Percentiles rank a stretch among this genome's conserved stretches.
These are phyloP conservation scores for Coemansia sp. DNA, from an alignment of 192 early-diverging fungal species.

Conservation along the genomic window DNA sequence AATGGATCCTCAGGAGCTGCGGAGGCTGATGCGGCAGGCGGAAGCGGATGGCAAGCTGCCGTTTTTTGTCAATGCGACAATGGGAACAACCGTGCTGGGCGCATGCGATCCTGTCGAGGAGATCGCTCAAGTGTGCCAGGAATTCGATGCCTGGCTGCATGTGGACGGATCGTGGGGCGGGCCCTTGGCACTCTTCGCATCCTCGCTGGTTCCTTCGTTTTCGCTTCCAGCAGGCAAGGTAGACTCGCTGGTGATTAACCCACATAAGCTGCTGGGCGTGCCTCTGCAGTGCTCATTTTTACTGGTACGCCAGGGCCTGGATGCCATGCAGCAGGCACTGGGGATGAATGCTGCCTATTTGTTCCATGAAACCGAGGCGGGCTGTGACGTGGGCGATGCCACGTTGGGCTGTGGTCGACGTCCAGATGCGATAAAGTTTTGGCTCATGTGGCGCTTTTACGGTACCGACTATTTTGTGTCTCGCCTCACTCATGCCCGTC, in stretches of 20 bases:
- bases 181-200: slow-evolving; percentile 61
- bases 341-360: slow-evolving; percentile 63
- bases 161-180: slow-evolving; percentile 82
- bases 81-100: slow-evolving; percentile 81
- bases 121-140: slow-evolving; percentile 59
- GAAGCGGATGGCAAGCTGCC: slow-evolving; percentile 56
- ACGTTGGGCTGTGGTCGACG: slow-evolving; percentile 77
- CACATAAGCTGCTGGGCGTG: slow-evolving; percentile 80
- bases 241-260: slow-evolving; percentile 72
- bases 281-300: slow-evolving; percentile 78
- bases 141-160: slow-evolving; percentile 70
- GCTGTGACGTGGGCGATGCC: slow-evolving; percentile 68
- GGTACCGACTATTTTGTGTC: slow-evolving; percentile 60
- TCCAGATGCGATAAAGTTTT: slow-evolving; percentile 77
- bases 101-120: slow-evolving; percentile 70
- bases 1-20: slow-evolving; percentile 60
- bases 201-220: slow-evolving; percentile 27
- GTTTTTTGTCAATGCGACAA: slow-evolving; percentile 80
- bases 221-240: slow-evolving; percentile 25
- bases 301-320: slow-evolving; percentile 55
- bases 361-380: slow-evolving; percentile 14
- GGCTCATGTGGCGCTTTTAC: slow-evolving; percentile 73
- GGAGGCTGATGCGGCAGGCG: slow-evolving; percentile 47
- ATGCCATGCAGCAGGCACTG: slow-evolving; percentile 61
- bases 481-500: slow-evolving; percentile 61